A percentile compares a stretch with the other conserved stretches of the same genome.
Evolutionary conservation across 108 stramenopile species (phyloP).

Genomic region (Epipyxis sp.): DNA sequence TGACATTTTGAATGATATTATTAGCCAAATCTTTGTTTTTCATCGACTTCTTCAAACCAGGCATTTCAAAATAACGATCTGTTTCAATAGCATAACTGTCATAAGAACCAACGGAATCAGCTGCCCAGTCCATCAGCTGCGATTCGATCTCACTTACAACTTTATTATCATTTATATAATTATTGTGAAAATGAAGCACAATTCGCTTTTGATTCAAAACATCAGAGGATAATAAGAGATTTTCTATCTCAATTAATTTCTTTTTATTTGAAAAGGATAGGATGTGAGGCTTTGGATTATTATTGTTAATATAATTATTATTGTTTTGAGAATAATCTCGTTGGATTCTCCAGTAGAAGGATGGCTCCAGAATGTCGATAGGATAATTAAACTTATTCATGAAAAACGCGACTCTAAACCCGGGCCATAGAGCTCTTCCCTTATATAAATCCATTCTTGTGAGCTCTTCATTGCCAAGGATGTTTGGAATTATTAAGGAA

Average conservation of each 20-base stretch:
- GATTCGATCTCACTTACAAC: background rate
- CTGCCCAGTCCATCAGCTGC: background rate
- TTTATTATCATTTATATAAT: background rate
- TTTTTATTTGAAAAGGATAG: background rate
- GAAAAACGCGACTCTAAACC: background rate
- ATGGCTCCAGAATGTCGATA: slow-evolving; percentile 8
- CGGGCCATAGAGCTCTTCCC: slow-evolving; percentile 8
- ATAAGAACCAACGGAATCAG: slow-evolving; percentile 4
- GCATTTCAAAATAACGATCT: background rate
- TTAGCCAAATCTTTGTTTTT: background rate
- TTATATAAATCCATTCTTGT: background rate
- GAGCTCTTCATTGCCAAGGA: background rate
- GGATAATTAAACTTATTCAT: background rate
- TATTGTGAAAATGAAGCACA: background rate
- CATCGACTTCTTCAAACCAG: background rate
- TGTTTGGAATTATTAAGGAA: slow-evolving; percentile 9
- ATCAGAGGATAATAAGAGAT: background rate
- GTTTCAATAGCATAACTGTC: background rate
- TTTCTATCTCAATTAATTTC: background rate
- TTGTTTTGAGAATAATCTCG: background rate
- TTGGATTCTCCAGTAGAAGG: slow-evolving; percentile 15
- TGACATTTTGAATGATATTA: background rate
- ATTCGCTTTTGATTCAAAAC: background rate
- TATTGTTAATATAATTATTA: background rate
- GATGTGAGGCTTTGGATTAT: background rate